Base-by-base conservation (phyloP, 257 asterid genomes). In the Nicotiana undulata region DNA sequence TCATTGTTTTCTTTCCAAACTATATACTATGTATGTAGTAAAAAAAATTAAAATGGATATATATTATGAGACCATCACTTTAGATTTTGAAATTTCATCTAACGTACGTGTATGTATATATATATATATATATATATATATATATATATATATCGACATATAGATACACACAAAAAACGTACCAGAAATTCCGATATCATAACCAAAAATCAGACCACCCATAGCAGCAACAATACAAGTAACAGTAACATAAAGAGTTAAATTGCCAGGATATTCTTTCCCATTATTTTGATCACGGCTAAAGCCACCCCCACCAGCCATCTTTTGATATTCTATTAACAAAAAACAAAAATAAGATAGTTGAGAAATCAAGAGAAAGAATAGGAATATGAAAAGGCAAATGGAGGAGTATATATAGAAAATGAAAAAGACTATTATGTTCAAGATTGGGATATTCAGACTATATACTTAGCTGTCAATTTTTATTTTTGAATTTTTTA, bases 131-230 rank as follows among this genome's bases (percentile, higher is more conserved):
- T n/a, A n/a, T n/a, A n/a, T n/a, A n/a, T n/a, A n/a, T n/a, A n/a
- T n/a, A n/a, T n/a, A n/a, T n/a, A n/a, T n/a, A n/a, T n/a, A n/a
- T n/a, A n/a, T n/a, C n/a, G n/a, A 31, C 34, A 31, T 5, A 53
- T 16, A 16, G 2, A 53, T 34, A 34, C 22, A 8, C 11, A 10
- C 20, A 16, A 6, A 75, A 5, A 17, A 53, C 65, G 15, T 84
- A 93, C 97, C 98, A 63, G 98, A 94, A 84, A 94, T 92, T 3
- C 98, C 98, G 0, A 94, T 89, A 78, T 94, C 97, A 32, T 94
- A 94, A 49, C 98, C 98, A 75, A 94, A 94, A 37, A 94, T 94
- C 5, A 94, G 90, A 9, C 98, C 98, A 6, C 98, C 98, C 98
- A 91, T 94, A 84, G 94, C 98, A 0, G 98, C 98, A 20, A 93